Percentiles rank a stretch among this genome's conserved stretches.
These are phyloP conservation scores for Cryptosporidium felis DNA, from an alignment of 169 alveolate species.

Conservation along the genomic window DNA sequence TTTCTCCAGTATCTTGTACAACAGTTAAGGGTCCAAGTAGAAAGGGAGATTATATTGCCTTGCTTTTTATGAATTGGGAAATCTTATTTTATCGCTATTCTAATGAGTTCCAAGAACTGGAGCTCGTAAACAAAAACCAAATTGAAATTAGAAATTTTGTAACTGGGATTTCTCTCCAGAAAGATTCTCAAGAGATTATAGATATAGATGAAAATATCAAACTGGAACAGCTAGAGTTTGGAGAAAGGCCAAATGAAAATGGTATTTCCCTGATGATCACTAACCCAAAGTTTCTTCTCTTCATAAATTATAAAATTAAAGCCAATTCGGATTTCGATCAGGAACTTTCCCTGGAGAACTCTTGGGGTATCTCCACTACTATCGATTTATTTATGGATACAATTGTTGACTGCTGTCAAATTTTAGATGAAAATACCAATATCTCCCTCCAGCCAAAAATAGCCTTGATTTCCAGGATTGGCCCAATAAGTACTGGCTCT, in stretches of 20 bases:
- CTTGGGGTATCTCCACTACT: conserved; percentile 46
- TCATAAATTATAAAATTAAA: conserved; percentile 7
- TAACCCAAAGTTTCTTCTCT: conserved; percentile 14
- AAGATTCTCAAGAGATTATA: neutral
- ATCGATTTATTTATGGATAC: conserved; percentile 49
- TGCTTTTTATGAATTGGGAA: conserved; percentile 39
- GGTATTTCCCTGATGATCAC: conserved; percentile 31
- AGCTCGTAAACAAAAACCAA: conserved; percentile 29
- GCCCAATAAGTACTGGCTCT: conserved; percentile 60
- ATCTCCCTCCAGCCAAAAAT: conserved; percentile 44
- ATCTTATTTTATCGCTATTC: conserved; percentile 16
- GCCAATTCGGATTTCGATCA: neutral
- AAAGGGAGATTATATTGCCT: conserved; percentile 3
- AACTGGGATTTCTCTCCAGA: neutral
- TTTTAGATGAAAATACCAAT: neutral
- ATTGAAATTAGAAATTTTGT: conserved; percentile 13
- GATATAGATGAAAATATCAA: conserved; percentile 28
- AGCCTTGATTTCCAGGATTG: conserved; percentile 35
- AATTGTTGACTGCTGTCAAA: conserved; percentile 38
- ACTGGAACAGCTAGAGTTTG: neutral
- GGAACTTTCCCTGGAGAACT: neutral
- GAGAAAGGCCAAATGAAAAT: neutral
- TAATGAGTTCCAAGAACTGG: conserved; percentile 5
- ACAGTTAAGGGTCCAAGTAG: conserved; percentile 22
- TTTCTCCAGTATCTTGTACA: conserved; percentile 44